Evolutionary conservation across 2,329 filamentous ascomycete genomes (phyloP), one percentile per base, ranked within the genome.

Genomic region (Diaporthe vexans): DNA sequence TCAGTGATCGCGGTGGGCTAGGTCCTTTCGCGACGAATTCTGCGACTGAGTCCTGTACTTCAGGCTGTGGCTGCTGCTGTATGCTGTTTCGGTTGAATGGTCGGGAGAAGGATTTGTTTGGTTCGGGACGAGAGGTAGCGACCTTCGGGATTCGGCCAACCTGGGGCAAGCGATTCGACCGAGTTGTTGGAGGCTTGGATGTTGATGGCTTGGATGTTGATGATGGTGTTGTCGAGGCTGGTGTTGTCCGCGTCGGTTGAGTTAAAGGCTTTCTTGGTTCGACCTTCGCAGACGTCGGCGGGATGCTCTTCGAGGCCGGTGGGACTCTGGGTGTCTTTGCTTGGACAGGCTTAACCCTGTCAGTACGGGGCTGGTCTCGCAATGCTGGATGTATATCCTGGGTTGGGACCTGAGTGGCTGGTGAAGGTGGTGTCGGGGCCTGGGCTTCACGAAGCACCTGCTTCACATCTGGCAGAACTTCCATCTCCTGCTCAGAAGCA

Each of bases 121-220:
- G 90, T 76, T 93, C 90, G 48, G 91, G 86, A 71, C 92, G 89
- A 61, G 89, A 91, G 59, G 91, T 94, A 40, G 96, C 87, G 5
- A 98, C 94, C 78, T 91, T 92, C 11, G 95, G 95, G 69, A 98
- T 98, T 21, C 95, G 91, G 11, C 95, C 95, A 61, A 98, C 92
- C 78, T 96, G 94, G 37, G 92, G 91, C 24, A 97, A 85, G 73
- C 95, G 89, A 80, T 91, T 94, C 13, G 90, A 90, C 5, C 85
- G 84, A 26, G 76, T 78, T 4, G 61, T 71, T 52, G 63, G 65
- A 76, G 78, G 21, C 63, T 67, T 59, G 48, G 68, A 35, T 61
- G 65, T 40, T 58, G 57, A 71, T 15, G 51, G 10, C 35, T 11
- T 37, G 35, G 35, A 37, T 37, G 35, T 37, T 17, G 58, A 24